Base-by-base conservation (phyloP, 2,329 filamentous ascomycete species). In the Xylaria sp. region DNA sequence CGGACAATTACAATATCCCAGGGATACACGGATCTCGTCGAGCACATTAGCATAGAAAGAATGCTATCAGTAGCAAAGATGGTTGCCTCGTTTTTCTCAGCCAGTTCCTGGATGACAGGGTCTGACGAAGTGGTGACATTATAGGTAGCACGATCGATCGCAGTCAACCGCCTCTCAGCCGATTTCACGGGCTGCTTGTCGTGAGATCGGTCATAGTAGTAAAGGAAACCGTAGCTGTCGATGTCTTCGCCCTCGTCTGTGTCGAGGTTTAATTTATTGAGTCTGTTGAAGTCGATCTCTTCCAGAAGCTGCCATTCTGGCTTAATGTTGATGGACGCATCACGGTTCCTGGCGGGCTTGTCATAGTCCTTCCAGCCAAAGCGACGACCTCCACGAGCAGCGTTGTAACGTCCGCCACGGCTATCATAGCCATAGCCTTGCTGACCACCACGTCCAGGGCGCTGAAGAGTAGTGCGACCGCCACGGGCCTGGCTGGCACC, bases 341-440 rank as follows among this genome's bases (percentile, higher is more conserved):
- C 95, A 64, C 95, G 92, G 80, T 96, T 97, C 74, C 95, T 90
- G 78, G 94, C 88, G 64, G 95, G 95, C 88, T 98, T 98, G 83
- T 99, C 95, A 77, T 93, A 97, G 78, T 99, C 95, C 81, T 95
- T 96, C 94, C 95, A 98, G 76, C 95, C 95, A 74, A 97, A 97
- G 71, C 95, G 89, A 70, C 95, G 90, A 54, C 92, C 91, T 63
- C 92, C 91, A 64, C 92, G 89, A 68, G 91, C 88, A 57, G 89
- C 84, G 56, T 85, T 87, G 64, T 85, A 84, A 60, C 92, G 86
- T 35, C 89, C 90, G 50, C 90, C 89, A 66, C 89, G 84, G 74
- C 87, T 87, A 73, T 95, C 91, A 74, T 93, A 92, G 71, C 84
- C 84, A 67, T 85, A 84, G 69, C 86, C 85, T 71, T 86, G 84